These are phyloP conservation scores for Colletotrichum navitas DNA, from an alignment of 2,329 filamentous ascomycete species.

Conservation along the genomic window DNA sequence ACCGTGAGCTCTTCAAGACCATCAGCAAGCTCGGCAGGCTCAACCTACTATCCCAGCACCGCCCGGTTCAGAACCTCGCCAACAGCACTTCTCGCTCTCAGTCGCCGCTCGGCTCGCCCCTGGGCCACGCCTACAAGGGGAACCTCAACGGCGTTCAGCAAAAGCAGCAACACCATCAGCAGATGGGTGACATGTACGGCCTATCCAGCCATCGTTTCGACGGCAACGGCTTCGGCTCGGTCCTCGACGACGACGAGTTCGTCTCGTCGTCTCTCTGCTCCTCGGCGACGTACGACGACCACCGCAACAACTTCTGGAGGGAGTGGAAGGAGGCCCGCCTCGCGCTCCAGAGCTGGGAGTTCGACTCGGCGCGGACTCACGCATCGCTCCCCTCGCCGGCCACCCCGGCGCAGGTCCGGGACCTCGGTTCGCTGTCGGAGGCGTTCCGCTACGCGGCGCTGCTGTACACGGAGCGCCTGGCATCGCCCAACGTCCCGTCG, in stretches of 20 bases:
- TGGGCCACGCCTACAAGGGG: conserved; percentile 59
- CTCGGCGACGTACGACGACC: conserved; percentile 66
- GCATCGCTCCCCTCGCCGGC: conserved; percentile 63
- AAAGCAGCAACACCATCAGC: conserved; percentile 42
- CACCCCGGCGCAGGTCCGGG: conserved; percentile 74
- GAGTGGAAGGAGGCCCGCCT: conserved; percentile 87
- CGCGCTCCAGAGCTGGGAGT: conserved; percentile 84
- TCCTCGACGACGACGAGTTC: conserved; percentile 68
- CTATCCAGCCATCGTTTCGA: conserved; percentile 72
- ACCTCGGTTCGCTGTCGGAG: conserved; percentile 86
- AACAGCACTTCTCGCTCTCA: conserved; percentile 49
- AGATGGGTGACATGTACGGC: conserved; percentile 49
- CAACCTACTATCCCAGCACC: conserved; percentile 83
- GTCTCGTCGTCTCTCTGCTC: conserved; percentile 56
- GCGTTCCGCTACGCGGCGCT: conserved; percentile 91
- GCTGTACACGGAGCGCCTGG: conserved; percentile 89
- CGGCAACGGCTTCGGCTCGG: conserved; percentile 73
- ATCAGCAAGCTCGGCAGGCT: conserved; percentile 86
- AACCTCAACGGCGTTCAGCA: conserved; percentile 45
- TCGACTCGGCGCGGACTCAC: conserved; percentile 68
- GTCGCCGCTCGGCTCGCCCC: conserved; percentile 57
- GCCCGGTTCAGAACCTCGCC: conserved; percentile 60
- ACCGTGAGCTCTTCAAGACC: conserved; percentile 86
- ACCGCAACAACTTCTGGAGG: conserved; percentile 78
- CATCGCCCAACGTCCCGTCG: conserved; percentile 79